phyloP scores from a whole-genome alignment of 768 basidiomycete species.

The Leccinum aurantiacum region DNA sequence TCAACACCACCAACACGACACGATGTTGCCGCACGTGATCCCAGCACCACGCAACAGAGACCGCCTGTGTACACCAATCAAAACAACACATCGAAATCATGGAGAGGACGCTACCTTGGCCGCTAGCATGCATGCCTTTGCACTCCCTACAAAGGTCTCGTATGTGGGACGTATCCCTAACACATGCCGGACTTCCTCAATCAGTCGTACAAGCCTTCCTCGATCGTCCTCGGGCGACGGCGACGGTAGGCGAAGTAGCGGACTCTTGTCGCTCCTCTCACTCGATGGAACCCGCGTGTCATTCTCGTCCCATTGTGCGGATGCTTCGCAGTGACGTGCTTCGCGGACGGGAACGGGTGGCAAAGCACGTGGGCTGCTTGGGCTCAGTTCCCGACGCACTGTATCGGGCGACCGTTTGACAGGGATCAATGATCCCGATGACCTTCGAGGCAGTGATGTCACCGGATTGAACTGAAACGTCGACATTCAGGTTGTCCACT shows the following conservation, averaged over 20 bases:
- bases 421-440: slow-evolving; percentile 26
- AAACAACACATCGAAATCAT: background rate
- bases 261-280: slow-evolving; percentile 13
- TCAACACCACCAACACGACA: slow-evolving; percentile 28
- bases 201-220: background rate
- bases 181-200: background rate
- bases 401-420: slow-evolving; percentile 17
- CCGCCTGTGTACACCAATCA: slow-evolving; percentile 16
- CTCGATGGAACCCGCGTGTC: background rate
- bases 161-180: slow-evolving; percentile 15
- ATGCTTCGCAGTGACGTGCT: slow-evolving; percentile 1
- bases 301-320: background rate
- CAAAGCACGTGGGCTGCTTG: slow-evolving; percentile 13
- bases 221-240: slow-evolving; percentile 1
- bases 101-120: slow-evolving; percentile 31
- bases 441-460: slow-evolving; percentile 2
- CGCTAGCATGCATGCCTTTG: slow-evolving; percentile 38
- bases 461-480: slow-evolving; percentile 32
- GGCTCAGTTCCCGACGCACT: slow-evolving; percentile 13
- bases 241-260: slow-evolving; percentile 18
- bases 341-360: slow-evolving; percentile 16
- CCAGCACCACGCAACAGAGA: slow-evolving; percentile 26
- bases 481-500: background rate
- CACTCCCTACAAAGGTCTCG: slow-evolving; percentile 27
- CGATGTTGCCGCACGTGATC: slow-evolving; percentile 27